Evolutionary conservation across 2,329 filamentous ascomycete genomes (phyloP), one percentile per base, ranked within the genome.

Genomic region (Phaeosphaeriaceae sp.): DNA sequence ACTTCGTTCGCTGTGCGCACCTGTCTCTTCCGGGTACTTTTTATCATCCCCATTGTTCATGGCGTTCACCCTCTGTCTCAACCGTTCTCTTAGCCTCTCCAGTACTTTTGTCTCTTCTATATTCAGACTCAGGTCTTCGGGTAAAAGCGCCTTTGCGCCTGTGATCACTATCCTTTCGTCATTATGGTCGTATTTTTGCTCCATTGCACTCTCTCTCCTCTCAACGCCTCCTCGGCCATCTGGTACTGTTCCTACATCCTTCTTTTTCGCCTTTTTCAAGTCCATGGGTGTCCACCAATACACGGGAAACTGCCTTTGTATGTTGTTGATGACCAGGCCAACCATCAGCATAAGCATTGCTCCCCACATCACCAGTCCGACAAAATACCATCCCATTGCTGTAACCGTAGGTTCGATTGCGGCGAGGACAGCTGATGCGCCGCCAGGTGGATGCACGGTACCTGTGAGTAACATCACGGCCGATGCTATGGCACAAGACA

Each of bases 391-490:
- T 2, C 77, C 77, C 70, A 80, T 71, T 0, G 60, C 67, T 12
- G 70, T 74, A 20, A 78, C 69, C 2, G 65, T 58, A 2, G 72
- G 61, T 3, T 75, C 66, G 3, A 74, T 76, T 5, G 73, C 72
- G 1, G 78, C 77, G 18, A 81, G 61, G 1, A 80, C 70, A 2
- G 78, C 77, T 8, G 77, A 79, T 0, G 78, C 78, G 17, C 78
- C 78, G 15, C 77, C 78, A 6, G 78, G 78, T n/a, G 78, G 78
- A 56, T 80, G 77, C 1, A 79, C 72, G 1, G 77, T 79, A 37
- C 76, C 75, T 3, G 78, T 79, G 28, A 78, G 52, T 6, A 75
- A 68, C 78, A 80, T 81, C 12, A 75, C 70, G 18, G 74, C 65
- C 6, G 74, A 77, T 4, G 78, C 73, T 7, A 67, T 56, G 1